Conservation (phyloP, 106 monocot genomes). For the Allium sativum region DNA sequence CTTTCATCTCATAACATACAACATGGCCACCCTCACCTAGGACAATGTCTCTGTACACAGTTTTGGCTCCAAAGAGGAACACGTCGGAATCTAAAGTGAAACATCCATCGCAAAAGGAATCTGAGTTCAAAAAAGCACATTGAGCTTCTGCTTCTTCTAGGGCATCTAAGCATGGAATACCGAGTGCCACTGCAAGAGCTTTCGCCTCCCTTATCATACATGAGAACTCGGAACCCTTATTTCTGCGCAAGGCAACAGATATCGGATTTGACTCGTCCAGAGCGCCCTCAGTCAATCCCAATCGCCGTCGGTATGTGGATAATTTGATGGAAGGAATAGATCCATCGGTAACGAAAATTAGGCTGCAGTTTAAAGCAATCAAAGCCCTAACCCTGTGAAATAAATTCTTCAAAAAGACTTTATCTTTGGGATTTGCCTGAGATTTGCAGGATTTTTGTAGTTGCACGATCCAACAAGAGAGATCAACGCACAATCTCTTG, state of each 20-base stretch:
- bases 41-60: slow-evolving; percentile 82
- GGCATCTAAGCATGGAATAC: slow-evolving; percentile 85
- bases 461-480: slow-evolving; percentile 88
- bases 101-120: slow-evolving; percentile 81
- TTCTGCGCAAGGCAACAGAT: slow-evolving; percentile 51
- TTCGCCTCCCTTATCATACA: slow-evolving; percentile 93
- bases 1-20: slow-evolving; percentile 78
- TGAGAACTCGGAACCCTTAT: slow-evolving; percentile 76
- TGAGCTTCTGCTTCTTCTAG: slow-evolving; percentile 94
- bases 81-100: slow-evolving; percentile 85
- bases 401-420: slow-evolving; percentile 53
- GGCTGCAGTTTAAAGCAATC: slow-evolving; percentile 76
- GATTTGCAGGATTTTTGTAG: slow-evolving; percentile 37
- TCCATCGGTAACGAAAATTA: slow-evolving; percentile 83
- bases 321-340: slow-evolving; percentile 84
- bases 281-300: slow-evolving; percentile 39
- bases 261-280: slow-evolving; percentile 31
- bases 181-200: slow-evolving; percentile 68
- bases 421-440: slow-evolving; percentile 36
- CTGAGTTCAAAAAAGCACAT: slow-evolving; percentile 67
- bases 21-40: slow-evolving; percentile 77
- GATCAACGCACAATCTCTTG: slow-evolving; percentile 87
- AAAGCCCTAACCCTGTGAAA: slow-evolving; percentile 80
- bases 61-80: slow-evolving; percentile 91
- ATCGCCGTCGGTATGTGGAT: slow-evolving; percentile 57